Conservation (phyloP, 768 basidiomycete genomes). For the Coprinopsis cinerea region DNA sequence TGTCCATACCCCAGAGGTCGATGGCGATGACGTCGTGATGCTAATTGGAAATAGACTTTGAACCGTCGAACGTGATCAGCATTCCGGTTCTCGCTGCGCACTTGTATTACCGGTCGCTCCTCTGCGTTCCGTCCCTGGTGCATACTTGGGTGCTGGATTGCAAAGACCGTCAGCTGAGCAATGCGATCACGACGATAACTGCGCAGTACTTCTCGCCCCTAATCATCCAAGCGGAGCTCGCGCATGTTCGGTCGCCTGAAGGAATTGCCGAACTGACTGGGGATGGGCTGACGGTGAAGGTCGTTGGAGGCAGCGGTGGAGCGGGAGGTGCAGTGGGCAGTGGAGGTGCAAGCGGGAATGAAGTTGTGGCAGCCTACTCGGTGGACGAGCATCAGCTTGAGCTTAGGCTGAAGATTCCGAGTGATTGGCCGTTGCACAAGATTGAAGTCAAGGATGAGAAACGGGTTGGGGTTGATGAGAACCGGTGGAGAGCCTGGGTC, state of each 20-base stretch:
- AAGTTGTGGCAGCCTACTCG: slow-evolving; percentile 77
- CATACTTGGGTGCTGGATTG: slow-evolving; percentile 81
- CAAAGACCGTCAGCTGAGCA: slow-evolving; percentile 85
- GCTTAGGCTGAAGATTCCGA: slow-evolving; percentile 77
- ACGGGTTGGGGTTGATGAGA: slow-evolving; percentile 83
- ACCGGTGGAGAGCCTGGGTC: slow-evolving; percentile 90
- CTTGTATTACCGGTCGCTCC: slow-evolving; percentile 81
- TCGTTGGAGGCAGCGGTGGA: slow-evolving; percentile 39
- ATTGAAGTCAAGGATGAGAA: slow-evolving; percentile 86
- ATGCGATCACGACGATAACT: slow-evolving; percentile 71
- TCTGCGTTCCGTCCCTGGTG: slow-evolving; percentile 79
- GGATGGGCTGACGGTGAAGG: slow-evolving; percentile 77
- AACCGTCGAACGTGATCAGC: slow-evolving; percentile 44
- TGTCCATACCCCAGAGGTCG: neutral
- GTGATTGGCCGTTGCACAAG: slow-evolving; percentile 84
- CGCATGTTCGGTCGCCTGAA: slow-evolving; percentile 56
- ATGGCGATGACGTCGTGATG: neutral
- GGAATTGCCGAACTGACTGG: slow-evolving; percentile 54
- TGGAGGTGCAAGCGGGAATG: slow-evolving; percentile 42
- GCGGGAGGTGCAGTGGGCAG: slow-evolving; percentile 41
- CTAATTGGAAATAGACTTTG: slow-evolving; percentile 43
- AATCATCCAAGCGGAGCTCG: slow-evolving; percentile 79
- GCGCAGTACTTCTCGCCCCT: slow-evolving; percentile 84
- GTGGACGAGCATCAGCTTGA: slow-evolving; percentile 95
- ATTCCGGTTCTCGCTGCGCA: slow-evolving; percentile 75